Evolutionary conservation across 345 rosid genomes (phyloP).

Genomic region (Brassica juncea): DNA sequence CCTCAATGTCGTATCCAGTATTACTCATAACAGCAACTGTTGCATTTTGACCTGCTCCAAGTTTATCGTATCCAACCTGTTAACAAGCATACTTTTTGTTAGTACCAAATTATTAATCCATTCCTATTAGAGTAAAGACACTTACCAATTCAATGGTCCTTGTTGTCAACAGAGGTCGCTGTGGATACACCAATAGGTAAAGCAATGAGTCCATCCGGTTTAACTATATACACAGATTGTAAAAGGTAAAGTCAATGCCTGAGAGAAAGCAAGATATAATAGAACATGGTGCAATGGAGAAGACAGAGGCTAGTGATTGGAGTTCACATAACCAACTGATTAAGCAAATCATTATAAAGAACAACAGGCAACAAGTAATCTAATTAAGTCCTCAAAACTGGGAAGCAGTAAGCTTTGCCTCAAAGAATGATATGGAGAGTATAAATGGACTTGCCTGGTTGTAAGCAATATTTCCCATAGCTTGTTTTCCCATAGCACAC

Average conservation of each 20-base stretch:
- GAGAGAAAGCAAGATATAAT: slow-evolving; percentile 9
- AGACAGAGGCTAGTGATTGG: neutral
- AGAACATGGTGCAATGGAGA: neutral
- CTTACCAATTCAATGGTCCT: slow-evolving; percentile 89
- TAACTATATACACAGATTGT: slow-evolving; percentile 48
- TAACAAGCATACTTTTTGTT: slow-evolving; percentile 23
- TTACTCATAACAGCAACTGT: slow-evolving; percentile 97
- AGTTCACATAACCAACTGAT: slow-evolving; percentile 16
- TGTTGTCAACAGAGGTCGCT: slow-evolving; percentile 85
- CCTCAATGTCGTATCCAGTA: slow-evolving; percentile 97
- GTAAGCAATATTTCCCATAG: slow-evolving; percentile 96
- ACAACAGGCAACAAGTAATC: slow-evolving; percentile 1
- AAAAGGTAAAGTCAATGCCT: neutral
- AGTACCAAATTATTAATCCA: slow-evolving; percentile 13
- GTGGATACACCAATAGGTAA: slow-evolving; percentile 91
- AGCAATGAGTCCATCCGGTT: slow-evolving; percentile 86
- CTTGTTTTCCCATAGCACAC: slow-evolving; percentile 99
- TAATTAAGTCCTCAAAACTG: slow-evolving; percentile 11
- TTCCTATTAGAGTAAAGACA: slow-evolving; percentile 6
- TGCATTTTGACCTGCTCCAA: slow-evolving; percentile 99
- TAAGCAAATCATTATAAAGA: slow-evolving; percentile 10
- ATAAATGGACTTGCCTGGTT: slow-evolving; percentile 66
- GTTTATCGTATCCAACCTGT: slow-evolving; percentile 94
- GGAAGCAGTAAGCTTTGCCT: neutral
- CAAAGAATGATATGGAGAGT: slow-evolving; percentile 8